Base-by-base conservation (phyloP, 352 stramenopile genomes). In the Phytophthora tentaculata region DNA sequence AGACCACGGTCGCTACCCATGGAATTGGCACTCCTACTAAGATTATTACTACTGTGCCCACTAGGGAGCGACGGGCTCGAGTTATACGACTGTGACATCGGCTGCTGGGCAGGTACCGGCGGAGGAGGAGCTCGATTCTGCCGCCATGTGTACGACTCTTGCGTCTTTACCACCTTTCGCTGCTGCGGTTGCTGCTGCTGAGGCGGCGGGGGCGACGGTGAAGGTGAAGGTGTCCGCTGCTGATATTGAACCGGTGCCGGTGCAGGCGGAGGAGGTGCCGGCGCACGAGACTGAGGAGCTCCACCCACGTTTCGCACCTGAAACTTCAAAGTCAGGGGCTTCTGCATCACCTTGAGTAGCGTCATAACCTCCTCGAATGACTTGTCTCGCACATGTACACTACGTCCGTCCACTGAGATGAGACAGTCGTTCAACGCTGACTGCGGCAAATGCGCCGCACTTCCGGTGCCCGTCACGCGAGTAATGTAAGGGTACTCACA, bases 401-500 rank as follows among this genome's bases (percentile, higher is more conserved):
- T 94, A 14, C 83, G 83, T n/a, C 86, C 86, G 39, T 94, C 84
- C 26, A 96, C 81, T 16, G 85, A 93, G 9, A 94, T 87, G 23
- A 96, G 68, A 22, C 74, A 81, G 65, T 96, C 88, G 41, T 91
- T 90, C 47, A 92, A 64, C 44, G 91, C 86, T 35, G 84, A 83
- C 56, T 84, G 80, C 6, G 88, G 88, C 53, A 96, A 72, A 65
- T 96, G 86, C 2, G 88, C 88, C 20, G 88, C 84, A 64, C 86
- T 93, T 56, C 88, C 88, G 13, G 83, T 83, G n/a, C 88, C 88
- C 8, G 88, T 94, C 23, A 96, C 88, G 24, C 88, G 88, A 28
- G 86, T 96, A 52, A 96, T 96, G 69, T 93, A 96, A 48, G 88
- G 88, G 65, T 94, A 96, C 51, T 96, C 88, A 48, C 80, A 89